Percentiles rank a stretch among this genome's conserved stretches.
phyloP scores from a whole-genome alignment of 2,329 filamentous ascomycete species.

The Epichloe baconii region DNA sequence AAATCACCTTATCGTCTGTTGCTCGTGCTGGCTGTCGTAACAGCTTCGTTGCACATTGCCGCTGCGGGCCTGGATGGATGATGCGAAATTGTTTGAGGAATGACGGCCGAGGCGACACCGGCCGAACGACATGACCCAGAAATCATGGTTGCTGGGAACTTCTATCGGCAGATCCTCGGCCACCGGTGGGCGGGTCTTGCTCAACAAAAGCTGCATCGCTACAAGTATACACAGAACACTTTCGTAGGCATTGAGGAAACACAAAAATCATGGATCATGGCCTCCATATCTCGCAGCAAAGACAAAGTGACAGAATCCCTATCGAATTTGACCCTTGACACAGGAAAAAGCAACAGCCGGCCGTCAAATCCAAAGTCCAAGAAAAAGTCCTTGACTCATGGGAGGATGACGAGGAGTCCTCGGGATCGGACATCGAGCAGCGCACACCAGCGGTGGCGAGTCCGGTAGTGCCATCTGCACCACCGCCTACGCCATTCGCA shows the following conservation, averaged over 20 bases:
- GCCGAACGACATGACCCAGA: slow-evolving; percentile 3
- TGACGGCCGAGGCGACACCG: slow-evolving; percentile 10
- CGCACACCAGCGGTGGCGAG: slow-evolving; percentile 28
- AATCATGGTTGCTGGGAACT: slow-evolving; percentile 14
- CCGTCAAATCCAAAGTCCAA: slow-evolving; percentile 14
- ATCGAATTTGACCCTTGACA: slow-evolving; percentile 19
- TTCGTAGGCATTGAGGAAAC: background rate
- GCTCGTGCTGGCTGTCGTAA: slow-evolving; percentile 7
- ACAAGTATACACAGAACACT: no score
- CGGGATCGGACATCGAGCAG: slow-evolving; percentile 18
- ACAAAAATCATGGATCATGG: slow-evolving; percentile 13
- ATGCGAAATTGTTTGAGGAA: slow-evolving; percentile 16
- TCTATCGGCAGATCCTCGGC: slow-evolving; percentile 19
- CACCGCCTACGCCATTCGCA: slow-evolving; percentile 55
- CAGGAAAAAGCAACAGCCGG: slow-evolving; percentile 4
- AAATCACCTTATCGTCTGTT: slow-evolving; percentile 3
- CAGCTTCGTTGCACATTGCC: slow-evolving; percentile 20
- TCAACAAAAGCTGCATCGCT: no score
- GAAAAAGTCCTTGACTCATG: slow-evolving; percentile 29
- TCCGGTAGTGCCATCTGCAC: slow-evolving; percentile 29
- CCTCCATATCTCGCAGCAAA: slow-evolving; percentile 10
- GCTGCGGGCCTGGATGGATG: slow-evolving; percentile 14
- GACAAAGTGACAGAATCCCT: slow-evolving; percentile 18
- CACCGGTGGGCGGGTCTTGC: background rate
- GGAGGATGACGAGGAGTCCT: slow-evolving; percentile 46